Evolutionary conservation across 805 yeast genomes (phyloP).

Genomic region (Yamadazyma kitorensis): DNA sequence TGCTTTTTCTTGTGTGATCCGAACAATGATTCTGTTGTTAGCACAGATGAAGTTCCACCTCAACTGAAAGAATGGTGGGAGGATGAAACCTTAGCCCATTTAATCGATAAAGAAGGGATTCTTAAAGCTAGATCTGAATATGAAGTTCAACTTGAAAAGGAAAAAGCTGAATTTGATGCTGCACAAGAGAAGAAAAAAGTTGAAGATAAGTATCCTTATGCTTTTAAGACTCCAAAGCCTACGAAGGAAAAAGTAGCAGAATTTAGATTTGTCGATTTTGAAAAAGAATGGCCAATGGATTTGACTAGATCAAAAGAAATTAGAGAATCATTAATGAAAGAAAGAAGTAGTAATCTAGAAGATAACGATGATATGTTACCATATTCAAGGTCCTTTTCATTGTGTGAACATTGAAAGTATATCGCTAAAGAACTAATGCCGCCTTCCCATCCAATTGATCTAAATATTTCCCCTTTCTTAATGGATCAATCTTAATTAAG

Average conservation of each 20-base stretch:
- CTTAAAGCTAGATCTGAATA: too few relatives aligned
- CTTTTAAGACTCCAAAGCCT: too few relatives aligned
- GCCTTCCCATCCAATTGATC: slow-evolving; percentile 39
- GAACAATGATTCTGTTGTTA: slow-evolving; percentile 21
- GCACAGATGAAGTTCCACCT: slow-evolving; percentile 35
- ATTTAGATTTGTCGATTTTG: neutral
- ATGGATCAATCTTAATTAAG: slow-evolving; percentile 58
- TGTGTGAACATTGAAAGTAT: slow-evolving; percentile 38
- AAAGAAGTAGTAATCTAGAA: slow-evolving; percentile 17
- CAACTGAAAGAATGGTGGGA: slow-evolving; percentile 36
- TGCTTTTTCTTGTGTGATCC: slow-evolving; percentile 42
- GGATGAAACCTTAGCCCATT: slow-evolving; percentile 1
- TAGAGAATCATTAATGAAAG: slow-evolving; percentile 31
- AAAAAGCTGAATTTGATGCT: too few relatives aligned
- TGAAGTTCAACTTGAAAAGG: too few relatives aligned
- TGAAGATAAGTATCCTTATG: too few relatives aligned
- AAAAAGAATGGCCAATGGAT: slow-evolving; percentile 5
- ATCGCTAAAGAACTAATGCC: too few relatives aligned
- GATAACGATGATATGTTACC: slow-evolving; percentile 14
- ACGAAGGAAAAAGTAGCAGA: neutral
- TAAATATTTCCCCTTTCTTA: slow-evolving; percentile 58
- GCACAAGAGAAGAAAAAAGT: too few relatives aligned
- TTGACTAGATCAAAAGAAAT: slow-evolving; percentile 19
- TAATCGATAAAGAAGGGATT: too few relatives aligned
- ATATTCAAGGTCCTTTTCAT: slow-evolving; percentile 21